These are phyloP conservation scores for Globisporangium middletonii DNA, from an alignment of 352 stramenopile genomes.

Conservation along the genomic window DNA sequence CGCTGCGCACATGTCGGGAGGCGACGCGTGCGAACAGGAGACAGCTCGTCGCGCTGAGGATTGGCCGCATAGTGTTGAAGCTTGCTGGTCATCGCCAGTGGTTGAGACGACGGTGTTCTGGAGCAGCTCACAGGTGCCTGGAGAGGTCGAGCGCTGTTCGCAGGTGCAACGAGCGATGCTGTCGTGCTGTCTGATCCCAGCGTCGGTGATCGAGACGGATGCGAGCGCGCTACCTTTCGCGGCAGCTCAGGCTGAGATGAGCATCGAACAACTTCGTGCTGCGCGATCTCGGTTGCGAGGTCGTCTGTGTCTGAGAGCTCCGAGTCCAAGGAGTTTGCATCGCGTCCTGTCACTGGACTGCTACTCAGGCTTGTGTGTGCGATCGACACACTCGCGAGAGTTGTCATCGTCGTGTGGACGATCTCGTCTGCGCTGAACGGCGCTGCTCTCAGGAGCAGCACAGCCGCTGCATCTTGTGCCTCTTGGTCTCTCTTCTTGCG, in stretches of 20 bases:
- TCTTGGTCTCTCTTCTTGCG: background rate
- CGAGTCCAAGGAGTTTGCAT: conserved; percentile 3
- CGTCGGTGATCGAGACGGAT: background rate
- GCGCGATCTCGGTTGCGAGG: conserved; percentile 6
- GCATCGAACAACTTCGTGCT: background rate
- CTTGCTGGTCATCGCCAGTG: no score
- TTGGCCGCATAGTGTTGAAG: no score
- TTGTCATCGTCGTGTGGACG: background rate
- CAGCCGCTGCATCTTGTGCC: background rate
- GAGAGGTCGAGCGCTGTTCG: no score
- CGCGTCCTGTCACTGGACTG: background rate
- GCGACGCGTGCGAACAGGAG: conserved; percentile 1
- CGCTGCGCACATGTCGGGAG: background rate
- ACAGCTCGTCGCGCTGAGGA: conserved; percentile 1
- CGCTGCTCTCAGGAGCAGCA: background rate
- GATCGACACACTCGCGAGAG: background rate
- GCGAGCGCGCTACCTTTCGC: no score
- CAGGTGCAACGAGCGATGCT: no score
- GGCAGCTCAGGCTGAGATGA: background rate
- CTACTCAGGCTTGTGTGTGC: background rate
- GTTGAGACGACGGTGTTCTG: no score
- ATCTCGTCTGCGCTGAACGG: conserved; percentile 12
- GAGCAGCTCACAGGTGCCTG: no score
- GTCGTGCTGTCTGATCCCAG: no score
- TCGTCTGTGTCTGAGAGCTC: conserved; percentile 9